phyloP scores from a whole-genome alignment of 2,329 filamentous ascomycete species.

The Tolypocladium tundrense region DNA sequence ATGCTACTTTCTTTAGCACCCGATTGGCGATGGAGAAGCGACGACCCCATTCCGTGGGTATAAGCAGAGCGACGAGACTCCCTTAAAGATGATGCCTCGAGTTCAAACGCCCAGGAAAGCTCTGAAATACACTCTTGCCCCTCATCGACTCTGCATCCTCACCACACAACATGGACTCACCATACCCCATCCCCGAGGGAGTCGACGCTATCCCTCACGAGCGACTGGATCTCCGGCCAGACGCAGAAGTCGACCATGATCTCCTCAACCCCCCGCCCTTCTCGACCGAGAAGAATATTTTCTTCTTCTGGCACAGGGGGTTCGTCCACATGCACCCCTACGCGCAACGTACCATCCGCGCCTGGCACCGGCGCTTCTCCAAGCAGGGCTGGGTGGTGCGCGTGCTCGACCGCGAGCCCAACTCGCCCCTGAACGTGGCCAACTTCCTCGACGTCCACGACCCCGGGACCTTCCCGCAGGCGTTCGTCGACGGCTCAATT shows the following conservation, averaged over 20 bases:
- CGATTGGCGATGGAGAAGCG: too few species aligned
- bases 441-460: slow-evolving; percentile 37
- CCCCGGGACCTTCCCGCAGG: slow-evolving; percentile 31
- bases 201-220: slow-evolving; percentile 27
- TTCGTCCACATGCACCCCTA: slow-evolving; percentile 38
- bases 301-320: slow-evolving; percentile 48
- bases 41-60: too few species aligned
- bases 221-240: slow-evolving; percentile 33
- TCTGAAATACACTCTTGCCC: neutral
- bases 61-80: too few species aligned
- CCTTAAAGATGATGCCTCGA: neutral
- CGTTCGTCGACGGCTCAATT: slow-evolving; percentile 38
- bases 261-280: slow-evolving; percentile 28
- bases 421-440: slow-evolving; percentile 35
- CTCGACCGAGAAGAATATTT: slow-evolving; percentile 39
- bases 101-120: neutral
- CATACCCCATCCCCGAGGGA: slow-evolving; percentile 16
- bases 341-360: slow-evolving; percentile 39
- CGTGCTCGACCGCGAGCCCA: slow-evolving; percentile 33
- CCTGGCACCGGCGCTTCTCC: slow-evolving; percentile 42
- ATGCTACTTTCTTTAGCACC: too few species aligned
- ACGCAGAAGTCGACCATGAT: slow-evolving; percentile 32
- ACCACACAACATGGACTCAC: neutral
- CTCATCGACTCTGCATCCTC: neutral
- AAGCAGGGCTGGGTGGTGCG: slow-evolving; percentile 42